These are phyloP conservation scores for Durusdinium trenchii DNA, from an alignment of 73 alveolate genomes.

Conservation along the genomic window DNA sequence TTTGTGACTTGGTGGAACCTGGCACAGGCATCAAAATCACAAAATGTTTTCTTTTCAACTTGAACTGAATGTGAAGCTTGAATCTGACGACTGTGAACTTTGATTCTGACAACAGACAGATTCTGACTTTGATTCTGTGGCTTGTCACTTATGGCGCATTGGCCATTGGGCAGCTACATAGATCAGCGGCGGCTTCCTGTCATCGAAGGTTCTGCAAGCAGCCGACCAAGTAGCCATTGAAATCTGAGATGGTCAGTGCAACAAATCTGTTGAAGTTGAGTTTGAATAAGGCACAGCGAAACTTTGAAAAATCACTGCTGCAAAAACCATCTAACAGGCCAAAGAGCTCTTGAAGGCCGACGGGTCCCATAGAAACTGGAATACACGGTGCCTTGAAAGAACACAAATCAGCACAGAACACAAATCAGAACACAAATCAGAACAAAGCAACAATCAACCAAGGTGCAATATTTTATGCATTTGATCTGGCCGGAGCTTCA, in stretches of 20 bases:
- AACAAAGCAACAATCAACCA: too few relatives aligned
- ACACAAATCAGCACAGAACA: background rate
- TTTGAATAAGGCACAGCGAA: background rate
- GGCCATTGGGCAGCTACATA: too few relatives aligned
- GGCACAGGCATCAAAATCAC: background rate
- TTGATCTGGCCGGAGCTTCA: too few relatives aligned
- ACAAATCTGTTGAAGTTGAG: background rate
- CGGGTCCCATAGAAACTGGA: background rate
- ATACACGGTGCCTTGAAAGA: background rate
- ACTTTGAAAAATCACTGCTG: background rate
- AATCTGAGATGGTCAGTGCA: background rate
- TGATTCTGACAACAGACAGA: background rate
- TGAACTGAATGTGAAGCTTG: background rate
- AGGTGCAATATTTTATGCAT: too few relatives aligned
- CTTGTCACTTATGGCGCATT: too few relatives aligned
- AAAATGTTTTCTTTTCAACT: background rate
- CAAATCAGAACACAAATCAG: too few relatives aligned
- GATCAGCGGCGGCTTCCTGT: background rate
- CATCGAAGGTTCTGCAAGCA: background rate
- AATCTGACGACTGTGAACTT: background rate
- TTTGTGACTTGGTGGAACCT: too few relatives aligned
- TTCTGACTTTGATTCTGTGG: background rate
- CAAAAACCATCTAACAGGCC: background rate
- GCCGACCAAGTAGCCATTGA: background rate
- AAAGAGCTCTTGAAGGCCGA: background rate